A percentile compares a stretch with the other conserved stretches of the same genome.
Evolutionary conservation across 2,329 filamentous ascomycete genomes (phyloP).

Genomic region (Sporothrix protearum): DNA sequence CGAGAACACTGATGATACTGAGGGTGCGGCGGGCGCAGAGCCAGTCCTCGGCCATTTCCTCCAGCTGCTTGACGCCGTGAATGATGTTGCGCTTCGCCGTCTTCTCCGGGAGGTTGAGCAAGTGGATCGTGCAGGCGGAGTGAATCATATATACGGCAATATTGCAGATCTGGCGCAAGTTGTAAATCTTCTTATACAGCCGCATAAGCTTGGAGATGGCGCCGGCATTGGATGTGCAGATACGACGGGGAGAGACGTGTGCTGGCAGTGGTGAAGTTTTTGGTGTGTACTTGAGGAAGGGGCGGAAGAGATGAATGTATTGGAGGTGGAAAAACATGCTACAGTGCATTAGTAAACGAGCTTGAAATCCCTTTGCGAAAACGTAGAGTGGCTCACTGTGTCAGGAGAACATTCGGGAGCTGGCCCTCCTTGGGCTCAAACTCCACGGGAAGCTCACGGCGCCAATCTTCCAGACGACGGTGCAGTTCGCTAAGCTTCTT

Average conservation of each 20-base stretch:
- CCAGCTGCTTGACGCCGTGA: constrained; percentile 84
- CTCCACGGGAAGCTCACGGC: constrained; percentile 75
- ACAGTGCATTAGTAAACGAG: constrained; percentile 4
- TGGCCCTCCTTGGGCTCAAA: constrained; percentile 87
- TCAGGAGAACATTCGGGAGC: constrained; percentile 72
- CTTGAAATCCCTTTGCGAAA: neutral
- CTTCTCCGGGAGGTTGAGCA: constrained; percentile 90
- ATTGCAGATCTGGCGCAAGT: constrained; percentile 90
- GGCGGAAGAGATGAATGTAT: constrained; percentile 25
- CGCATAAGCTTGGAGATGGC: constrained; percentile 92
- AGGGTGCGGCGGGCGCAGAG: constrained; percentile 81
- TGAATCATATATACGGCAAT: constrained; percentile 95
- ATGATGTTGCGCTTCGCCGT: constrained; percentile 84
- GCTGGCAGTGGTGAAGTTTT: constrained; percentile 75
- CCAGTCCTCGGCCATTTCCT: constrained; percentile 96
- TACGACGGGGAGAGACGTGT: constrained; percentile 83
- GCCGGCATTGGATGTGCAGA: constrained; percentile 85
- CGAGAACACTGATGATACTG: constrained; percentile 77
- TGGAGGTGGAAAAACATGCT: constrained; percentile 94
- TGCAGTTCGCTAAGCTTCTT: constrained; percentile 93
- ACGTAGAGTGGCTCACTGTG: constrained; percentile 65
- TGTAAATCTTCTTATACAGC: constrained; percentile 88
- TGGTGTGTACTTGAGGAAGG: constrained; percentile 66
- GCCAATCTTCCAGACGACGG: constrained; percentile 85
- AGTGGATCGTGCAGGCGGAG: constrained; percentile 88